These are phyloP conservation scores for Cercospora sesami DNA, from an alignment of 2,329 filamentous ascomycete species.

Conservation along the genomic window DNA sequence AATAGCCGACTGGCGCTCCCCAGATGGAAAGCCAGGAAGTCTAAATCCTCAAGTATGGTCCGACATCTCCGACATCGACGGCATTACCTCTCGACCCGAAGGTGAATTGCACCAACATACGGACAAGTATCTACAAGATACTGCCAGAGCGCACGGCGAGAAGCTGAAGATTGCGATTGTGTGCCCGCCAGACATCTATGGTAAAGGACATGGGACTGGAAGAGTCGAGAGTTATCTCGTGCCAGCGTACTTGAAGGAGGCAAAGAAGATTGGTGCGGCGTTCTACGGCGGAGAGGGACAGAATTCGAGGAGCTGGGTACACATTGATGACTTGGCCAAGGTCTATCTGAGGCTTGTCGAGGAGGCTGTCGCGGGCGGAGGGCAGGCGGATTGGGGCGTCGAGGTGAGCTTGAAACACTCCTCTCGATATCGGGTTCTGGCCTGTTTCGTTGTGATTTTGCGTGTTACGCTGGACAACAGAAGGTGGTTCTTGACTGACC, in stretches of 20 bases:
- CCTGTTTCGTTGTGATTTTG: not conserved
- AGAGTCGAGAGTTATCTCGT: not conserved
- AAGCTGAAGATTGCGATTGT: not conserved
- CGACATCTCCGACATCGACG: not conserved
- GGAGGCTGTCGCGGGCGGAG: conserved; percentile 49
- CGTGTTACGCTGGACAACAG: not conserved
- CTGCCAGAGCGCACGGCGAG: not conserved
- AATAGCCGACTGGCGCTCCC: not conserved
- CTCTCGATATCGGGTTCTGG: not conserved
- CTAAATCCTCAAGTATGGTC: not conserved
- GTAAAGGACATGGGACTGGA: not conserved
- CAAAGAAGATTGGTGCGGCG: conserved; percentile 39
- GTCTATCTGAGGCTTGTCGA: conserved; percentile 57
- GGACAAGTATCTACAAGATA: conserved; percentile 51
- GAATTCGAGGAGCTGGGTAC: conserved; percentile 53
- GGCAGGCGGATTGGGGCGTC: conserved; percentile 34
- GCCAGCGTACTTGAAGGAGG: conserved; percentile 53
- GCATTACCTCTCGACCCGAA: conserved; percentile 55
- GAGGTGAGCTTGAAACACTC: conserved; percentile 23
- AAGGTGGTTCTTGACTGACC: not conserved
- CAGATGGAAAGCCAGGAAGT: not conserved
- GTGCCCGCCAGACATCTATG: not conserved
- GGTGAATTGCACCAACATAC: conserved; percentile 62
- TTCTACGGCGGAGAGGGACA: conserved; percentile 54
- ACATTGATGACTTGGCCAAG: conserved; percentile 58